Evolutionary conservation across 2,329 filamentous ascomycete genomes (phyloP).

Genomic region (Talaromyces islandicus): DNA sequence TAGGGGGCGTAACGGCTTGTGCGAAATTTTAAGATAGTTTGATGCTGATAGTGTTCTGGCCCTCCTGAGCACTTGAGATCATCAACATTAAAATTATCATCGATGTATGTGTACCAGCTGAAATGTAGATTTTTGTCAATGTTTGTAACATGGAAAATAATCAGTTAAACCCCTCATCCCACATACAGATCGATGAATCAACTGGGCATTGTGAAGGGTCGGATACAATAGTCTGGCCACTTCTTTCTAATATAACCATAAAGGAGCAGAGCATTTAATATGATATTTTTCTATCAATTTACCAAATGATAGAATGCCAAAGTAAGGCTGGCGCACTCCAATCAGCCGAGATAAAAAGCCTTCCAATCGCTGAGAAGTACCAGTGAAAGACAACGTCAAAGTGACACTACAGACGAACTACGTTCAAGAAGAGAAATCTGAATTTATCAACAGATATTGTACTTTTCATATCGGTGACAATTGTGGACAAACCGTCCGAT

Average conservation of each 20-base stretch:
- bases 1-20: too few relatives aligned
- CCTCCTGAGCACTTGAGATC: neutral
- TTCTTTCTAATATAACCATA: too few relatives aligned
- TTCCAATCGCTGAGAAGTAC: neutral
- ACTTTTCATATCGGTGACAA: constrained; percentile 12
- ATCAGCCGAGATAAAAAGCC: neutral
- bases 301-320: neutral
- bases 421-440: neutral
- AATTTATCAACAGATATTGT: constrained; percentile 13
- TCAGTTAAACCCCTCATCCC: neutral
- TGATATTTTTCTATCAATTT: too few relatives aligned
- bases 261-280: too few relatives aligned
- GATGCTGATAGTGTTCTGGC: neutral
- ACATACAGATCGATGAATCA: neutral
- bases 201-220: neutral
- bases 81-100: neutral
- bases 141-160: too few relatives aligned
- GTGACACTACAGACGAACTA: neutral
- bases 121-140: too few relatives aligned
- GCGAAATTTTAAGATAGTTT: too few relatives aligned
- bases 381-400: neutral
- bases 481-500: constrained; percentile 12
- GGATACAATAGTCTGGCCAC: neutral
- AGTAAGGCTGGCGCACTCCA: neutral
- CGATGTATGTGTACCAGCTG: neutral